Base-by-base conservation (phyloP, 116 monocot species). In the Papilionanthe hybrid region DNA sequence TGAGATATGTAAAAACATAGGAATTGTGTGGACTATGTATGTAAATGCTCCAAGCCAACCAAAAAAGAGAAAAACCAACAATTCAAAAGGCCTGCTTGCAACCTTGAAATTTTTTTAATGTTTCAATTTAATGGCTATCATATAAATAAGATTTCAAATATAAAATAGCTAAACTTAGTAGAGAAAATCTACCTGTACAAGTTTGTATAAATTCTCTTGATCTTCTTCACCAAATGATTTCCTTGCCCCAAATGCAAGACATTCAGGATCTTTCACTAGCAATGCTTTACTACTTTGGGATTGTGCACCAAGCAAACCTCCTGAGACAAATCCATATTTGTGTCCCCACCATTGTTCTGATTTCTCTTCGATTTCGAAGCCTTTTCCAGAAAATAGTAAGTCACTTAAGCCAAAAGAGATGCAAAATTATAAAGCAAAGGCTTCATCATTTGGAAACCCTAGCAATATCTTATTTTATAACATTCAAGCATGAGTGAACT, bases 161-260 rank as follows among this genome's bases (percentile, higher is more conserved):
- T 27, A 18, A 75, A 49, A 75, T 8, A 73, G 11, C n/a, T 73
- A 6, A 73, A 73, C 12, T 77, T 23, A 76, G 5, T 63, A 72
- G 1, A 67, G 47, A 78, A 56, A 13, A 57, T 53, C 3, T 78
- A 99, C 99, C 99, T 99, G 99, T 23, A 99, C 99, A 77, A 93
- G 95, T 42, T 99, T 99, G 75, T 99, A 99, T 19, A 99, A 85
- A 85, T 93, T 95, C 79, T 93, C 99, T 91, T 99, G 99, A 84
- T 99, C 99, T 87, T 95, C 93, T 88, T 99, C 95, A 28, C 45
- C 87, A 84, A 99, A 99, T 53, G 82, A 55, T 49, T 83, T 84
- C 37, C 87, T 83, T 72, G 77, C 78, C 53, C 85, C 44, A 15
- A 79, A 73, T 65, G 71, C 55, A 75, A 47, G 37, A 55, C 9